Base-by-base conservation (phyloP, 2,329 filamentous ascomycete genomes). In the Trichoderma koningiopsis region DNA sequence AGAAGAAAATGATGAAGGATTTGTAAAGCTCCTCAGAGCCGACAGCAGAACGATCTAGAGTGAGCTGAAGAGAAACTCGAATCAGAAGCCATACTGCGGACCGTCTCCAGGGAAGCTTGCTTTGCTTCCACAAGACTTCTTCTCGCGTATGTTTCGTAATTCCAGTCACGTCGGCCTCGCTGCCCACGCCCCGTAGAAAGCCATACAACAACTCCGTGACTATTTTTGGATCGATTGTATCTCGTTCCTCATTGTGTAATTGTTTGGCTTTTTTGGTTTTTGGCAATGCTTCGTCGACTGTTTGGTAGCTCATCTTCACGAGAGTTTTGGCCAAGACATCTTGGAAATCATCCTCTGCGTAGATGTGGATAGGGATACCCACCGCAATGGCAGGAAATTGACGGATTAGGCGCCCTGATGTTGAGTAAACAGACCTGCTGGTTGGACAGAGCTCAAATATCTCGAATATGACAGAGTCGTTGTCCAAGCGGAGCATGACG, bases 51-150 rank as follows among this genome's bases (percentile, higher is more conserved):
- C 60, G 35, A 19, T 35, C 43, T 27, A 64, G 31, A 16, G 35
- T 35, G 49, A 81, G 71, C 63, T 89, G 86, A 2, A 88, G 70
- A 0, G 80, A 74, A 0, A 88, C 85, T 0, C 87, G 84, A 3
- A 89, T 67, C 0, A 88, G 77, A 0, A 89, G 77, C 86, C 86
- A 90, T 0, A 85, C 69, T 0, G 86, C 78, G 19, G 86, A 88
- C 53, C 83, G 76, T 22, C 83, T 77, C 87, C 86, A 89, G 0
- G 75, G 73, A 1, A 72, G 60, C 5, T 64, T 52, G 13, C 62
- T 59, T 1, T 69, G 58, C 2, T 72, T 70, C 78, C 80, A 88
- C 11, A 85, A 68, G 0, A 88, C 81, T n/a, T 89, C 86, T 56
- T 89, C 86, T 2, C 85, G 82, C 0, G 84, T 85, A 37, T 84